Base-by-base conservation (phyloP, 768 basidiomycete species). In the Agaricus subrufescens region DNA sequence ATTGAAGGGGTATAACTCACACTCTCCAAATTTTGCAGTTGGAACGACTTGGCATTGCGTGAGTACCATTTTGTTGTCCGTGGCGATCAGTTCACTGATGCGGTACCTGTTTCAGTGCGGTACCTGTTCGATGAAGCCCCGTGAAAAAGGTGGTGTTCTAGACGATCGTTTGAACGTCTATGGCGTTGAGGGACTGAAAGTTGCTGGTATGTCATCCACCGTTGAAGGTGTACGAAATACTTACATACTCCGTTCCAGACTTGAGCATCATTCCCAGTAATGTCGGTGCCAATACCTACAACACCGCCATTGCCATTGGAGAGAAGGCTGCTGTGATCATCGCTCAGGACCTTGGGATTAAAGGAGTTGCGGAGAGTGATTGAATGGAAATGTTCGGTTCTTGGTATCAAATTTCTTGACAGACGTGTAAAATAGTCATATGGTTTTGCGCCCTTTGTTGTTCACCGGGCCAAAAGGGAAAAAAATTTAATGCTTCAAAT, bases 111-210 rank as follows among this genome's bases (percentile, higher is more conserved):
- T 29, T 11, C 49, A 85, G 83, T 71, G 84, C 15, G 85, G 85
- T 39, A 87, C 85, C 0, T 86, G 84, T 56, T 78, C 83, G 0
- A 87, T 87, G 85, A 85, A 86, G 64, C 75, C 83, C 3, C 75
- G 77, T 23, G 73, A 79, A 15, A 54, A 74, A 39, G 79, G 76
- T 4, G 86, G 85, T 12, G 86, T 87, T 3, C 81, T 89, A 8
- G 83, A 89, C 61, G 51, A 77, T 27, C 69, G 70, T n/a, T 67
- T 88, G 40, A 83, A 83, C 59, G 84, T 89, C 10, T 86, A 87
- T 58, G 84, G 84, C 0, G 73, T 81, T 0, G 59, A 70, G 59
- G 75, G 75, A 27, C 69, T 88, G 50, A 85, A 87, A 63, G 77
- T 89, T 26, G 84, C 81, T 45, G 45, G 45, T 46, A 11, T 11